These are phyloP conservation scores for Quercus parvula DNA, from an alignment of 306 rosid species.

Conservation along the genomic window DNA sequence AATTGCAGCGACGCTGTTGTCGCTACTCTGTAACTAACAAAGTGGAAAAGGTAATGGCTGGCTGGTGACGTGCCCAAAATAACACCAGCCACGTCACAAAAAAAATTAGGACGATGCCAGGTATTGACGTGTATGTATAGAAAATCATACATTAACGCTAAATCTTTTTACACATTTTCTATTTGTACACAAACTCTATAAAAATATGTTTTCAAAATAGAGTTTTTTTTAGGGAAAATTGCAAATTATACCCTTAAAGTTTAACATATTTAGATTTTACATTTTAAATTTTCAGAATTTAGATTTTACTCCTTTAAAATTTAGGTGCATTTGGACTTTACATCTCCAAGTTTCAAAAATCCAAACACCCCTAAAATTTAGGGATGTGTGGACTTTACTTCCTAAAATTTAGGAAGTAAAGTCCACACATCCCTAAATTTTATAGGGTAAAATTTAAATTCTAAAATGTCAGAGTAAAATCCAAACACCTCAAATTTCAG, in stretches of 20 bases:
- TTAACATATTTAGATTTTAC: fast-evolving
- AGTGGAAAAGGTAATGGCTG: background rate
- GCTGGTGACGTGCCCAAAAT: slow-evolving; percentile 48
- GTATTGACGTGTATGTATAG: too few species aligned
- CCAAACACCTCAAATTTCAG: fast-evolving
- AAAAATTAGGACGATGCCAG: background rate
- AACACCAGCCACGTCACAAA: slow-evolving; percentile 32
- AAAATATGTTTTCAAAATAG: too few species aligned
- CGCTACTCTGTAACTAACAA: background rate
- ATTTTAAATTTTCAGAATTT: fast-evolving
- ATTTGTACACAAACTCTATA: too few species aligned
- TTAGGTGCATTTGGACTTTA: fast-evolving
- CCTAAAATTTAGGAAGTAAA: fast-evolving
- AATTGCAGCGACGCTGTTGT: background rate
- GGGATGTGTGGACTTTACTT: too few species aligned
- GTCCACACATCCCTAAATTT: too few species aligned
- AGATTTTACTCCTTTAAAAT: fast-evolving
- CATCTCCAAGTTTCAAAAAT: fast-evolving
- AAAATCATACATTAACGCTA: too few species aligned
- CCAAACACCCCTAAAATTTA: too few species aligned
- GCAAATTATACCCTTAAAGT: fast-evolving
- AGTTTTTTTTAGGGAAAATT: too few species aligned
- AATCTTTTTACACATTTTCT: too few species aligned
- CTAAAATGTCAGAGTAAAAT: too few species aligned
- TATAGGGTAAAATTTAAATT: fast-evolving